A percentile compares a stretch with the other conserved stretches of the same genome.
phyloP scores from a whole-genome alignment of 306 rosid species.

The Begonia fuchsioides region DNA sequence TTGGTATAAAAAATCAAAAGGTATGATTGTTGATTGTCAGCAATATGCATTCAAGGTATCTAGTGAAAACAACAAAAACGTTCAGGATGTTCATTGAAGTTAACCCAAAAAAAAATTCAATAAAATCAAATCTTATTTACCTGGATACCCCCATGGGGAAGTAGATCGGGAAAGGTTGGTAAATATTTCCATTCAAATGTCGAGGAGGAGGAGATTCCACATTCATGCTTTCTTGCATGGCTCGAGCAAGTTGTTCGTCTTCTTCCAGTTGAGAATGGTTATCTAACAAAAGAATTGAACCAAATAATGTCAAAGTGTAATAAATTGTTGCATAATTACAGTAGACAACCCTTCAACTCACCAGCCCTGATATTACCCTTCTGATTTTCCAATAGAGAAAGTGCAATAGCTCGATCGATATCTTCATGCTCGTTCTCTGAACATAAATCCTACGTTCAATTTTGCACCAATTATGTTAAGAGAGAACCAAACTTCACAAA shows the following conservation, averaged over 20 bases:
- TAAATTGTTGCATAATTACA: not conserved
- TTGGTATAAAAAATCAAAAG: too few relatives aligned
- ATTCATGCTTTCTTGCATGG: slow-evolving; percentile 73
- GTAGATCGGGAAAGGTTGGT: slow-evolving; percentile 32
- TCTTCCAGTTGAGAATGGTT: slow-evolving; percentile 52
- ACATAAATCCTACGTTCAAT: slow-evolving; percentile 60
- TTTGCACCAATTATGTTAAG: too few relatives aligned
- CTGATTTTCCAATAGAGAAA: slow-evolving; percentile 56
- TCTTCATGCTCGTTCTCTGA: slow-evolving; percentile 65
- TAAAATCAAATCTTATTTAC: not conserved
- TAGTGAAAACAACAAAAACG: too few relatives aligned
- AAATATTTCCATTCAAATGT: slow-evolving; percentile 40
- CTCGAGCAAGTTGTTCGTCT: slow-evolving; percentile 83
- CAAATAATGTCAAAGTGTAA: not conserved
- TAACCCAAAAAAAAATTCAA: too few relatives aligned
- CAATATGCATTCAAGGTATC: too few relatives aligned
- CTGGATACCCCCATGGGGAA: slow-evolving; percentile 57
- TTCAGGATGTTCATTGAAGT: too few relatives aligned
- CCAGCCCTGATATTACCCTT: slow-evolving; percentile 40
- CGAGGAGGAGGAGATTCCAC: slow-evolving; percentile 64
- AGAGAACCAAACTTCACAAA: too few relatives aligned
- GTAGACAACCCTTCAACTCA: slow-evolving; percentile 25
- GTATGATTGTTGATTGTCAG: too few relatives aligned
- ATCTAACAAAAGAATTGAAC: slow-evolving; percentile 18
- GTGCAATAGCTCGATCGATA: slow-evolving; percentile 74